Conservation (phyloP, 192 early-diverging fungal species). For the Physocladia obscura region DNA sequence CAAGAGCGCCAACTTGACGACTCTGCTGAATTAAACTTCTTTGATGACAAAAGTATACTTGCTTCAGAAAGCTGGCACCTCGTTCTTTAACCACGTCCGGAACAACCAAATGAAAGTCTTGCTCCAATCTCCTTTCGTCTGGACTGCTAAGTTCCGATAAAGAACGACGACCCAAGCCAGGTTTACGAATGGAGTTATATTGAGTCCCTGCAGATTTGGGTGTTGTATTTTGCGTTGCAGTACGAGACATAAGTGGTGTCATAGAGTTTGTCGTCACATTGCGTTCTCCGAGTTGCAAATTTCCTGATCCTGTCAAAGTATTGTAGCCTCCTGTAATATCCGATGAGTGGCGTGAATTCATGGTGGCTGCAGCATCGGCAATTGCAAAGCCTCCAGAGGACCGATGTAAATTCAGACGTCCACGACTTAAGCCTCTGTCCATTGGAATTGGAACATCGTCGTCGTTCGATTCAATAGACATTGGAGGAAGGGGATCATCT, state of each 20-base stretch:
- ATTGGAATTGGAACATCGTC: slow-evolving; percentile 19
- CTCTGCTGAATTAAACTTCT: slow-evolving; percentile 44
- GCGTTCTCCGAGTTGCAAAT: slow-evolving; percentile 11
- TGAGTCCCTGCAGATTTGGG: neutral
- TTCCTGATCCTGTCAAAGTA: slow-evolving; percentile 20
- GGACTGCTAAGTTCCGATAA: neutral
- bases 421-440: slow-evolving; percentile 21
- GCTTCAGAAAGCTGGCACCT: slow-evolving; percentile 34
- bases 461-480: neutral
- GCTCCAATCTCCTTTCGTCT: slow-evolving; percentile 9
- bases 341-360: neutral
- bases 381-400: neutral
- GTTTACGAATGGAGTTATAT: neutral
- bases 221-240: neutral
- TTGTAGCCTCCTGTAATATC: neutral
- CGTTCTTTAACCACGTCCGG: slow-evolving; percentile 37
- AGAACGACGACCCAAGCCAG: neutral
- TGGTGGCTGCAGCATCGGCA: neutral
- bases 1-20: slow-evolving; percentile 25
- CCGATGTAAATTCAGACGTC: neutral
- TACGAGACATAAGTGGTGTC: neutral
- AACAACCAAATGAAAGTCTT: slow-evolving; percentile 27
- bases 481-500: neutral
- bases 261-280: neutral
- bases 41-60: slow-evolving; percentile 39